Evolutionary conservation across 2,329 filamentous ascomycete genomes (phyloP), one percentile per base, ranked within the genome.

Genomic region (Pseudovirgaria hyperparasitica): DNA sequence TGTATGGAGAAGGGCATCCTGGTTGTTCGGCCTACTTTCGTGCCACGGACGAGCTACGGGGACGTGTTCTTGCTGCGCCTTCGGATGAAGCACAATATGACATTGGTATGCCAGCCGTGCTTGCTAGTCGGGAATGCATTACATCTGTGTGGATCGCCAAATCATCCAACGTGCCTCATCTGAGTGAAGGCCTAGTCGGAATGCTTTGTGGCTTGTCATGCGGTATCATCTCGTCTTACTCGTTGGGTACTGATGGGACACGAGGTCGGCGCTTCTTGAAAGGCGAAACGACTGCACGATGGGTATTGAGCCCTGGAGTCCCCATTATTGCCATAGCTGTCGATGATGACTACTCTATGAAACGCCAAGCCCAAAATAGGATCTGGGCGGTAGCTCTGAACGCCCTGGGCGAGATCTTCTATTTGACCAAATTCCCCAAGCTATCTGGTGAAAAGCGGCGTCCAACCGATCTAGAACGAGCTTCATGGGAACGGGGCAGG

Each of bases 321-420:
- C 90, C 90, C 0, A 90, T 98, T 34, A 69, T 94, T 28, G 71
- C 74, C 1, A 72, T 98, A 33, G 72, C 72, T 23, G 70, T 93
- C 5, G 90, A 98, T 43, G 85, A 93, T 16, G 72, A 72, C 27
- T 90, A 85, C 52, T 86, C 68, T 25, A 52, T 66, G 15, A 76
- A 74, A 40, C 75, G 86, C 16, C 76, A 76, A 46, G 60, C 68
- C 4, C 62, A 75, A 26, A 70, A 72, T 9, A 75, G 86, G 16
- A 70, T 90, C 9, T 96, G 85, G 84, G 84, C 82, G n/a, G 77
- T 87, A 22, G 82, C 74, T n/a, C 57, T 98, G 27, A 98, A 98
- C 48, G 87, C 90, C 0, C 62, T 98, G 6, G 90, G 90, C 2
- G 90, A 98, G 50, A 62, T 93, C 0, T 96, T 78, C 51, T 93